Base-by-base conservation (phyloP, 495 filamentous ascomycete species). In the Penicillium coffeae region DNA sequence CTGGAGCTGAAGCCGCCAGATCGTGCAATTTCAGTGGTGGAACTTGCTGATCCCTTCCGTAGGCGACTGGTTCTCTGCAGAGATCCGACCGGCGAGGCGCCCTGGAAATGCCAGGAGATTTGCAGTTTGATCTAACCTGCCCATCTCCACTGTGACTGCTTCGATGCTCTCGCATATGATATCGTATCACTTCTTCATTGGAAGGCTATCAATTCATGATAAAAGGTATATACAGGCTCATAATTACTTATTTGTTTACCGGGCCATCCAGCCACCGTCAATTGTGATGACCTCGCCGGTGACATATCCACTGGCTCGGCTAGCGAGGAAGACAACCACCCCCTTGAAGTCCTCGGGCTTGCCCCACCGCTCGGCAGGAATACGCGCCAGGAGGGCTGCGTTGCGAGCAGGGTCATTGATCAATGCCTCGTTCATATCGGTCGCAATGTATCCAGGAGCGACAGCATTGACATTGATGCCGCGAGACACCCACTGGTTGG, bases 241-340 rank as follows among this genome's bases (percentile, higher is more conserved):
- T n/a, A n/a, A n/a, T n/a, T n/a, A n/a, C n/a, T n/a, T n/a, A n/a
- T n/a, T n/a, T n/a, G n/a, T n/a, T 60, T 71, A 95, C 73, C 89
- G 73, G 7, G 89, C 88, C 90, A 95, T 94, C 89, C 90, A 95
- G 30, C 91, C 90, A 20, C 91, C 91, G 72, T 96, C 90, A 37
- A 96, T 88, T 4, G 86, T 82, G 49, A 95, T 51, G 0, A 87
- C 72, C 58, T 92, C 87, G 0, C 90, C 91, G 46, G 77, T 87
- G 9, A 96, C 86, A 73, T 95, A 95, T 21, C 66, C 77, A 57
- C 87, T 88, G 25, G 85, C 87, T 59, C 66, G 74, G 64, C 84
- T 84, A 12, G 88, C 88, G 47, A 96, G 68, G 60, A 82, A 95
- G 10, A 96, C 84, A 1, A 85, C 78, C 6, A 77, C 81, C 0